Evolutionary conservation across 2,329 filamentous ascomycete species (phyloP).

Genomic region (Sclerotinia borealis): DNA sequence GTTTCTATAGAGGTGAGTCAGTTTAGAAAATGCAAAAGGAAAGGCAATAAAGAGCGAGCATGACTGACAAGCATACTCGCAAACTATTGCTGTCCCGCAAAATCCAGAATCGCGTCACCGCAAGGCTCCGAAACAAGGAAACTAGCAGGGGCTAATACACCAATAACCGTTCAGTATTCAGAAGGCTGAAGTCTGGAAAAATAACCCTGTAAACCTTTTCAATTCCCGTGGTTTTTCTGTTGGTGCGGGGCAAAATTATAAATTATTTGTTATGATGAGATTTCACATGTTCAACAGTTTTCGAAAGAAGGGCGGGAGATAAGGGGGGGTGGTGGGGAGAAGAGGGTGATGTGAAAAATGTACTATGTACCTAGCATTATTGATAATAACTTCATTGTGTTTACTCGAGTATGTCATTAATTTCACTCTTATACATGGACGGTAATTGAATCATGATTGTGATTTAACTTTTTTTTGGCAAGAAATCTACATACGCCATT

Average conservation of each 20-base stretch:
- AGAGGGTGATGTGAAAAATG: background rate
- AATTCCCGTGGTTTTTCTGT: background rate
- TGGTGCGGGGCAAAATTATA: background rate
- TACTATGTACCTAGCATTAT: too few relatives aligned
- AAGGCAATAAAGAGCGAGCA: background rate
- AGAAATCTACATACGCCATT: constrained; percentile 20
- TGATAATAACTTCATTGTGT: too few relatives aligned
- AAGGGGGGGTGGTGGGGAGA: too few relatives aligned
- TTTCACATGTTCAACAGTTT: background rate
- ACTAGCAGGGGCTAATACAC: background rate
- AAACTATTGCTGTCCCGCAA: constrained; percentile 3
- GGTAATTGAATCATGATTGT: constrained; percentile 15
- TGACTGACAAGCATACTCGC: background rate
- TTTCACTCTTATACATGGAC: too few relatives aligned
- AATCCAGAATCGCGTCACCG: constrained; percentile 2
- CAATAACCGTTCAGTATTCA: background rate
- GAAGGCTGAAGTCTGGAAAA: constrained; percentile 1
- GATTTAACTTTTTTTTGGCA: constrained; percentile 21
- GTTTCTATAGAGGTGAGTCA: constrained; percentile 4
- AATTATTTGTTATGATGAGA: background rate
- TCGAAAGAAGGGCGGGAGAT: too few relatives aligned
- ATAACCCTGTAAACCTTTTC: background rate
- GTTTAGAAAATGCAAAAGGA: background rate
- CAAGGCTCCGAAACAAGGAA: background rate
- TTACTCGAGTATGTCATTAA: too few relatives aligned